These are phyloP conservation scores for Fusarium sp. DNA, from an alignment of 2,329 filamentous ascomycete species.

Conservation along the genomic window DNA sequence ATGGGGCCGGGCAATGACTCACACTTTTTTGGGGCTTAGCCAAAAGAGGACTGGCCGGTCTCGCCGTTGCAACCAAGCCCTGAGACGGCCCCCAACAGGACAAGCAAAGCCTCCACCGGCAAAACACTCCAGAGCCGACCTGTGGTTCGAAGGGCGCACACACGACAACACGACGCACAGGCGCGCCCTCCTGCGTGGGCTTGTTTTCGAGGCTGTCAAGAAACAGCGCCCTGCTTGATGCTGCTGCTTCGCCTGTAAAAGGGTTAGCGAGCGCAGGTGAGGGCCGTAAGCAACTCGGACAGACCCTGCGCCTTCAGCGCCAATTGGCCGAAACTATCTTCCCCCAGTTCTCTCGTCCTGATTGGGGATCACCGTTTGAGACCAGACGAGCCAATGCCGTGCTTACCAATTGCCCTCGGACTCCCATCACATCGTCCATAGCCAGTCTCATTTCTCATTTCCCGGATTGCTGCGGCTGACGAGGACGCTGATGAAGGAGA, in stretches of 20 bases:
- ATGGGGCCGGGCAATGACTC: conserved; percentile 51
- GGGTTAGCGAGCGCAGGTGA: conserved; percentile 13
- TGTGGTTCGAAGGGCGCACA: neutral
- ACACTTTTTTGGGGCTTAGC: conserved; percentile 48
- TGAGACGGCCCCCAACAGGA: conserved; percentile 35
- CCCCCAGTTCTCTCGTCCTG: conserved; percentile 23
- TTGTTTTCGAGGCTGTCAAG: neutral
- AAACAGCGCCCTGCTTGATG: neutral
- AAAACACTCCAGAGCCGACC: neutral
- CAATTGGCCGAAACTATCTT: conserved; percentile 29
- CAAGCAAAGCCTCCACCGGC: conserved; percentile 32
- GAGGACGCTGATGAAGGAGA: conserved; percentile 33
- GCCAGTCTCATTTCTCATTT: conserved; percentile 27
- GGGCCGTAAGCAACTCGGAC: conserved; percentile 33
- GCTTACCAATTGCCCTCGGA: conserved; percentile 31
- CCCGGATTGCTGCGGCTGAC: conserved; percentile 31
- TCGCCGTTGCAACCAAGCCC: conserved; percentile 36
- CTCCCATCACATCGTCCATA: conserved; percentile 4
- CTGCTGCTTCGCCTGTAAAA: neutral
- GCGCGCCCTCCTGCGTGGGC: neutral
- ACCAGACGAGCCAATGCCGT: conserved; percentile 29
- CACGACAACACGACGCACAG: neutral
- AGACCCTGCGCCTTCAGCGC: conserved; percentile 21
- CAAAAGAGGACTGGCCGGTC: conserved; percentile 45
- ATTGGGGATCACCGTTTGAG: conserved; percentile 23